Base-by-base conservation (phyloP, 169 alveolate genomes). In the Eimeria falciformis region DNA sequence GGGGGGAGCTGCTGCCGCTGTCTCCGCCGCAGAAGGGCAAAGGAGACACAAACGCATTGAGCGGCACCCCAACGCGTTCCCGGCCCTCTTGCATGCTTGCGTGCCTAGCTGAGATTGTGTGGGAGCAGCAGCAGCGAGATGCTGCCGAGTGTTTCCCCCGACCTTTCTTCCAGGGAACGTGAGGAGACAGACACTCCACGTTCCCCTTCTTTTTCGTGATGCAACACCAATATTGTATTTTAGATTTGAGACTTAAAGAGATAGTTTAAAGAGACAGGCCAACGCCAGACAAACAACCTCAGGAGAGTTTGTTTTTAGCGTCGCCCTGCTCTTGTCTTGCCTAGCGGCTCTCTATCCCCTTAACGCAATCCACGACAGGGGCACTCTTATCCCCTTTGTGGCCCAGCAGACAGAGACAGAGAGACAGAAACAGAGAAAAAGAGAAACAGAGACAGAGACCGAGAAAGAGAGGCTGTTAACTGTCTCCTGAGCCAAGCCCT, bases 101-200 rank as follows among this genome's bases (percentile, higher is more conserved):
- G 0, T 68, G 47, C 25, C 47, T 68, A 27, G 47, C 53, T 27
- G 47, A n/a, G 18, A 68, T 68, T 68, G 47, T 68, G 53, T 6
- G 11, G 47, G 53, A 68, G 29, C 79, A 68, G 79, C 79, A 68
- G 79, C 79, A 27, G 79, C 79, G 47, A 11, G 79, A 68, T 25
- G 43, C 79, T 0, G 79, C 53, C 23, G 79, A 47, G 47, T 11
- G 7, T 9, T 68, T 17, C 45, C 79, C 21, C 12, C 12, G 37
- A 3, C 0, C n/a, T 12, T 0, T 62, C 37, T 29, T 9, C 11
- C 73, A 0, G 73, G 37, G 17, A 29, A 23, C 37, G 73, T 9
- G 73, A 62, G 37, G 23, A 23, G 37, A 23, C 73, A 23, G 29
- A 9, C 23, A 62, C 14, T 9, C 23, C 23, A 9, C 17, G 29